Evolutionary conservation across 23 red algal species (phyloP).

Genomic region (Pyropia yezoensis): DNA sequence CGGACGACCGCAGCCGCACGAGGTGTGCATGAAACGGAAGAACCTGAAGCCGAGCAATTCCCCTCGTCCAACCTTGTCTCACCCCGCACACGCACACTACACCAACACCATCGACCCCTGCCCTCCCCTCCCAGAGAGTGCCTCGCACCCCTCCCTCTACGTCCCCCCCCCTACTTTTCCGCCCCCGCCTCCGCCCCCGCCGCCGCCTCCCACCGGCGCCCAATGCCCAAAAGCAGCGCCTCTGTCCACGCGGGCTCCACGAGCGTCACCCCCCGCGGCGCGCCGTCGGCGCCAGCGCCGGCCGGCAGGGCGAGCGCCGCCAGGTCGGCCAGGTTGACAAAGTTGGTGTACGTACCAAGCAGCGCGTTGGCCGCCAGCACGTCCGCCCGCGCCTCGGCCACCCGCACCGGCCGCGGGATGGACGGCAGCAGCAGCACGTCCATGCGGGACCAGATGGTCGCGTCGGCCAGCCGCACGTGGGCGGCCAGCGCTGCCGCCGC

Average conservation of each 20-base stretch:
- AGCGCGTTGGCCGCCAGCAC: constrained; percentile 23
- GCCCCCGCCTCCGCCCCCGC: too few species aligned
- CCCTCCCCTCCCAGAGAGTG: too few species aligned
- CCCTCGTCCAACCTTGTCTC: too few species aligned
- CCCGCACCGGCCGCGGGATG: constrained; percentile 19
- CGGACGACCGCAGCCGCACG: too few species aligned
- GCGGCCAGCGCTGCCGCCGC: constrained; percentile 3
- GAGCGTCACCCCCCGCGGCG: constrained; percentile 33
- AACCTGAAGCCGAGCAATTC: too few species aligned
- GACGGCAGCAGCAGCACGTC: constrained; percentile 37
- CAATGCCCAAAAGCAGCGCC: constrained; percentile 1
- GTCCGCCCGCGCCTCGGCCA: constrained; percentile 13
- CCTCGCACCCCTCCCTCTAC: too few species aligned
- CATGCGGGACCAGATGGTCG: constrained; percentile 18
- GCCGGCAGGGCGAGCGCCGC: constrained; percentile 40
- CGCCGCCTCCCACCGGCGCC: constrained; percentile 1
- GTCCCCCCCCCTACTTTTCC: too few species aligned
- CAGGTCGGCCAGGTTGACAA: constrained; percentile 54
- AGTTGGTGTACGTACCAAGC: constrained; percentile 62
- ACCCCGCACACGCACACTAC: too few species aligned
- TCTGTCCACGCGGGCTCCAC: constrained; percentile 35
- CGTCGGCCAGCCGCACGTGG: constrained; percentile 2
- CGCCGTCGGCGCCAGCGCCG: not conserved
- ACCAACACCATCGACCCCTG: too few species aligned
- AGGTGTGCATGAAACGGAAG: too few species aligned